Evolutionary conservation across 139 green algal genomes (phyloP).

Genomic region (Yamagishiella unicocca): DNA sequence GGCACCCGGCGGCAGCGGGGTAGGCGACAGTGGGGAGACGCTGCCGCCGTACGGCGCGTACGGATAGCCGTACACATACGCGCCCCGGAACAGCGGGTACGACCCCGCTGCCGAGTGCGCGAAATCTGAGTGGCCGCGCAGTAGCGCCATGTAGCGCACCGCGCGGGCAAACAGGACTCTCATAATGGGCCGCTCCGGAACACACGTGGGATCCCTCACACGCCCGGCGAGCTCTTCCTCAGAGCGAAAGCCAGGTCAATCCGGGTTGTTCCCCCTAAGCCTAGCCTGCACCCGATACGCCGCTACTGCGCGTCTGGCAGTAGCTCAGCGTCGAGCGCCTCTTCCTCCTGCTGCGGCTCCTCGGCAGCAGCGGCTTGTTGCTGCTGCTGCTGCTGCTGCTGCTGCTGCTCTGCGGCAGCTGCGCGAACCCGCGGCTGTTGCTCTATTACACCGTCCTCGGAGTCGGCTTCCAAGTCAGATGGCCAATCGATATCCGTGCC

Average conservation of each 20-base stretch:
- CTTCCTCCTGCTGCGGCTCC: background rate
- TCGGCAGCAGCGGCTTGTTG: background rate
- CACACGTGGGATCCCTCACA: no score
- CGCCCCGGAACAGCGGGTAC: slow-evolving; percentile 25
- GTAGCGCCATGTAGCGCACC: slow-evolving; percentile 43
- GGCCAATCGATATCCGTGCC: background rate
- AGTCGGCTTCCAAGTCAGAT: background rate
- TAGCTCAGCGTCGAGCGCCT: no score
- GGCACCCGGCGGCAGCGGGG: background rate
- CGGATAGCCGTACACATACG: slow-evolving; percentile 33
- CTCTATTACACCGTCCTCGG: background rate
- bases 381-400: background rate
- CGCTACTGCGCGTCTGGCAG: no score
- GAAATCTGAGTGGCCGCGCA: slow-evolving; percentile 25
- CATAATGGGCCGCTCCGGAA: no score
- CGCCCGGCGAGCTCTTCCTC: no score
- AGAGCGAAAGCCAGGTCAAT: no score
- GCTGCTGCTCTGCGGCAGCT: background rate
- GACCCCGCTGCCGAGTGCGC: slow-evolving; percentile 14
- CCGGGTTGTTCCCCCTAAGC: no score
- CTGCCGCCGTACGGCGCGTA: slow-evolving; percentile 42
- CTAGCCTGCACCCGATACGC: no score
- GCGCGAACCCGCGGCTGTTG: background rate
- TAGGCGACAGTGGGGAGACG: background rate
- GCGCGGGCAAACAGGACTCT: slow-evolving; percentile 15